These are phyloP conservation scores for Sporothrix mexicana DNA, from an alignment of 2,329 filamentous ascomycete genomes.

Conservation along the genomic window DNA sequence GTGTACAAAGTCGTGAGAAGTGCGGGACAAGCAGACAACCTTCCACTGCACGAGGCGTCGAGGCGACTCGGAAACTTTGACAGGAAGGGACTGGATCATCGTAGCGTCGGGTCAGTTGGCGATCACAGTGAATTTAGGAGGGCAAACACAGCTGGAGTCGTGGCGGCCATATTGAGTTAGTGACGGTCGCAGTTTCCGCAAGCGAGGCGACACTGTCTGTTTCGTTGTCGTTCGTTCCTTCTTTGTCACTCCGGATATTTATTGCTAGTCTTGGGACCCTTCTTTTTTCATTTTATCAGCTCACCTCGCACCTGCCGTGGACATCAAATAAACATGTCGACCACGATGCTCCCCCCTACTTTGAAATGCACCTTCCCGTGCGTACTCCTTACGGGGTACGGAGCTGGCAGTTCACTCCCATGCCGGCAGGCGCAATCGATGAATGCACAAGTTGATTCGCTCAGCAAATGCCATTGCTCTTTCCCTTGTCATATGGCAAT, in stretches of 20 bases:
- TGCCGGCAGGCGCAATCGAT: conserved; percentile 17
- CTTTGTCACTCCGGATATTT: background rate
- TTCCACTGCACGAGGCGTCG: conserved; percentile 12
- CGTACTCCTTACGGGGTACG: conserved; percentile 1
- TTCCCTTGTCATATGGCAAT: conserved; percentile 4
- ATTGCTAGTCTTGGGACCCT: background rate
- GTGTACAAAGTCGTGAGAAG: background rate
- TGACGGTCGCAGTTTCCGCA: conserved; percentile 25
- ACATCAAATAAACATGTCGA: background rate
- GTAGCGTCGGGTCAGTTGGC: conserved; percentile 11
- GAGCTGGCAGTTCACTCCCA: conserved; percentile 4
- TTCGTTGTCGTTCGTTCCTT: background rate
- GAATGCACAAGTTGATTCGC: background rate
- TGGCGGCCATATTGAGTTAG: conserved; percentile 19
- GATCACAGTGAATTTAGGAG: conserved; percentile 28
- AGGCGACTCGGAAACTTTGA: conserved; percentile 15
- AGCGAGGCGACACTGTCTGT: background rate
- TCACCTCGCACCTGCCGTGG: background rate
- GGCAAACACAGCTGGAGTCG: background rate
- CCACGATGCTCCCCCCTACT: background rate
- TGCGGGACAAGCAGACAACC: background rate
- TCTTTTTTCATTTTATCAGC: background rate
- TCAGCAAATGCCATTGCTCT: background rate
- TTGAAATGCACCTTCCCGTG: conserved; percentile 22
- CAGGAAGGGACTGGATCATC: conserved; percentile 18